phyloP scores from a whole-genome alignment of 2,329 filamentous ascomycete species.

The Colletotrichum acutatum region DNA sequence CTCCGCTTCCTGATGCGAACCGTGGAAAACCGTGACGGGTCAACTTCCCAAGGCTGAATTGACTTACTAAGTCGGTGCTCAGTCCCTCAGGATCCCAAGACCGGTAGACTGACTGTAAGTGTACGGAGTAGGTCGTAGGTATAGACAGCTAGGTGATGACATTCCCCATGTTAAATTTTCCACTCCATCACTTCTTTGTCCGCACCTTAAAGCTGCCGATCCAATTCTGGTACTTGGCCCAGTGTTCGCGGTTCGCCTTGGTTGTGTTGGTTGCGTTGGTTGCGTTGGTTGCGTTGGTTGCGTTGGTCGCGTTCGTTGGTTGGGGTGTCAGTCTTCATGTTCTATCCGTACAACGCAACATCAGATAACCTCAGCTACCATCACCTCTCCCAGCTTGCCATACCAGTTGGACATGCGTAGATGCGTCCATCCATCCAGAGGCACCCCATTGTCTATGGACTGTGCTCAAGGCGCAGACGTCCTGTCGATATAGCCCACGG shows the following conservation, averaged over 20 bases:
- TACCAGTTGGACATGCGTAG: too few relatives aligned
- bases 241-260: neutral
- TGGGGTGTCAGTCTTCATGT: too few relatives aligned
- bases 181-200: slow-evolving; percentile 19
- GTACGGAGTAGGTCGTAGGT: too few relatives aligned
- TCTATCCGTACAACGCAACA: neutral
- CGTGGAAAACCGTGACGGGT: neutral
- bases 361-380: neutral
- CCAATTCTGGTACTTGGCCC: neutral
- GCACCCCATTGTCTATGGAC: neutral
- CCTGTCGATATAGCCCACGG: neutral
- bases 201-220: slow-evolving; percentile 10
- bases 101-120: neutral
- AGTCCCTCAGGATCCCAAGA: neutral
- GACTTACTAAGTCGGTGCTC: neutral
- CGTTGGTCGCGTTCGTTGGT: too few relatives aligned
- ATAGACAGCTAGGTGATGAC: neutral
- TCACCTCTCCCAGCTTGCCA: too few relatives aligned
- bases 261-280: neutral
- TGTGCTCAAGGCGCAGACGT: neutral
- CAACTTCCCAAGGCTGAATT: slow-evolving; percentile 1
- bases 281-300: too few relatives aligned
- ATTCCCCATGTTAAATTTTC: neutral
- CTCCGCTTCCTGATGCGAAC: slow-evolving; percentile 8
- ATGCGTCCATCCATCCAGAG: neutral